Evolutionary conservation across 768 basidiomycete genomes (phyloP).

Genomic region (Cyclocybe aegerita): DNA sequence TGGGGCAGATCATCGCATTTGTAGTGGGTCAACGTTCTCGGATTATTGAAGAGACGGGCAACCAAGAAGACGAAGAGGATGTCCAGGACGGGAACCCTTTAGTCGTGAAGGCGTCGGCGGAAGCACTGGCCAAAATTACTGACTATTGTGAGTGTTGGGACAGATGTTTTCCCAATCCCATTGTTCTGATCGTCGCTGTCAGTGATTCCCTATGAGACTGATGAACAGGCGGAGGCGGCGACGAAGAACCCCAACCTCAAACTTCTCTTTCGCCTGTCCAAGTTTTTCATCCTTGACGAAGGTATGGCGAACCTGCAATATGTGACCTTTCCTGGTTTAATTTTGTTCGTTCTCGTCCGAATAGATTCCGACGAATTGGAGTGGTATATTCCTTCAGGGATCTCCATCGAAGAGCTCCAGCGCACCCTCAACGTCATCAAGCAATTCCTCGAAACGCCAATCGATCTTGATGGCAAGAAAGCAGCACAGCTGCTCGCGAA

Average conservation of each 20-base stretch:
- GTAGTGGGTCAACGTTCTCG: conserved; percentile 59
- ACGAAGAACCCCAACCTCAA: conserved; percentile 80
- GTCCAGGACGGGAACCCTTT: conserved; percentile 33
- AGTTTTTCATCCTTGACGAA: conserved; percentile 67
- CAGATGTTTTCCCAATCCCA: not conserved
- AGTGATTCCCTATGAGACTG: conserved; percentile 77
- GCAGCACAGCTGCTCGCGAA: conserved; percentile 70
- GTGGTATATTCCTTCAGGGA: conserved; percentile 81
- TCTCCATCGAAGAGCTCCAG: conserved; percentile 67
- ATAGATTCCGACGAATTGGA: conserved; percentile 70
- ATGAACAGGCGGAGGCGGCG: conserved; percentile 75
- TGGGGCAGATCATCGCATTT: conserved; percentile 54
- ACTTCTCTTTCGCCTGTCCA: conserved; percentile 78
- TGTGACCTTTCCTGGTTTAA: conserved; percentile 2
- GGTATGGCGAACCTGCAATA: conserved; percentile 38
- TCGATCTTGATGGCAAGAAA: conserved; percentile 79
- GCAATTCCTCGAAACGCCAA: conserved; percentile 79
- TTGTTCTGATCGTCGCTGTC: conserved; percentile 5
- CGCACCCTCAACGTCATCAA: conserved; percentile 73
- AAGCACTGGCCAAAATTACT: conserved; percentile 65
- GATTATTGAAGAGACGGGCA: conserved; percentile 63
- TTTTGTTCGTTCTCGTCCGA: conserved; percentile 8
- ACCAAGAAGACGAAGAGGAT: conserved; percentile 34
- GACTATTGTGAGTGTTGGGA: conserved; percentile 64
- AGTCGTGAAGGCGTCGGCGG: conserved; percentile 54